Conservation (phyloP, 2,329 filamentous ascomycete species). For the Cladophialophora immunda region DNA sequence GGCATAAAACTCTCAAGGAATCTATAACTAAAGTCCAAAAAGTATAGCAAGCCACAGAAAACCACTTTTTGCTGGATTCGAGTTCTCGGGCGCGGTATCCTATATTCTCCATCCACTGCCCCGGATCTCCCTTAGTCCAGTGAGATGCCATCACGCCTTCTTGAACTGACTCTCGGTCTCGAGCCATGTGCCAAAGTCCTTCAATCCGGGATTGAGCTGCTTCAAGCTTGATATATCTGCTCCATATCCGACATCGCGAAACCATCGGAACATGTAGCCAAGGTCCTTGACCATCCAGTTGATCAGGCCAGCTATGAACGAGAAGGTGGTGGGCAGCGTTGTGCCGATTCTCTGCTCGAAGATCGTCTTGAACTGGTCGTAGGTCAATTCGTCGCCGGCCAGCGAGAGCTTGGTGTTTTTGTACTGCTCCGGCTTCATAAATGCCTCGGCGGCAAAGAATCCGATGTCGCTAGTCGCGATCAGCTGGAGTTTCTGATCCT, state of each 20-base stretch:
- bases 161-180: slow-evolving; percentile 51
- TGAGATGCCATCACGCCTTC: background rate
- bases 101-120: no score
- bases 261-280: slow-evolving; percentile 60
- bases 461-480: slow-evolving; percentile 57
- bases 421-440: slow-evolving; percentile 50
- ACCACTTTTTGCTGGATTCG: no score
- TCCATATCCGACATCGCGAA: slow-evolving; percentile 55
- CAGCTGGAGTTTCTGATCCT: slow-evolving; percentile 46
- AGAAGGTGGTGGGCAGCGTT: slow-evolving; percentile 47
- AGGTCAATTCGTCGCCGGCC: slow-evolving; percentile 57
- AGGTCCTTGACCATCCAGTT: slow-evolving; percentile 55
- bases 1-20: no score
- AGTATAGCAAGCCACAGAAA: no score
- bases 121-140: no score
- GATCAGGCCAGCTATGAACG: slow-evolving; percentile 51
- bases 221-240: slow-evolving; percentile 55
- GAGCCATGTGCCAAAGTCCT: slow-evolving; percentile 59
- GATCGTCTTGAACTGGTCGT: slow-evolving; percentile 44
- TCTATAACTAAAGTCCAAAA: no score
- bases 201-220: slow-evolving; percentile 54
- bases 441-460: slow-evolving; percentile 55
- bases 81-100: no score
- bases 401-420: slow-evolving; percentile 51
- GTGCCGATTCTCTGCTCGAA: slow-evolving; percentile 44